Evolutionary conservation across 805 yeast species (phyloP), one percentile per base, ranked within the genome.

Genomic region (Scheffersomyces amazonensis): DNA sequence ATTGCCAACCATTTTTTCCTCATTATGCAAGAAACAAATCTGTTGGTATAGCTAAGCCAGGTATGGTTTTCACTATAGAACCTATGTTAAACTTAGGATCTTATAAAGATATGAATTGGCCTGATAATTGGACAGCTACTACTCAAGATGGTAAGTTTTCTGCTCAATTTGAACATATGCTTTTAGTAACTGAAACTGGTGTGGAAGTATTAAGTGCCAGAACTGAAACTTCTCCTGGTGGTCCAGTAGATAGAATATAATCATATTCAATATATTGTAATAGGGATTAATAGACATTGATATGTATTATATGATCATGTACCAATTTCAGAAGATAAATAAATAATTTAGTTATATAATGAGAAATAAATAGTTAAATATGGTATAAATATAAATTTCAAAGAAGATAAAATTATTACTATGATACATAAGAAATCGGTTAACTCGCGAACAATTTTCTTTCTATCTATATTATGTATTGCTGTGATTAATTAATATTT

Each of bases 61-160:
- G 99, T 16, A 86, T 90, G 83, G 88, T 87, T 11, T 93, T 93
- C 71, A 93, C 99, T 16, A 87, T 93, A 40, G 99, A 93, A 66
- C 99, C 99, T 32, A 93, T 93, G 99, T 78, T 93, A 49, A 85
- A 87, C 57, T 69, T 81, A 47, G 99, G 99, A 8, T 67, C 83
- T 0, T 83, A 77, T 68, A 78, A 78, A 54, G 98, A 90, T 62
- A 64, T 76, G 42, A 71, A 81, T 40, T 93, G 99, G 99, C 99
- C 99, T 2, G 99, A 93, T 62, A 85, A 87, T 62, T 93, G 99
- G 99, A 93, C 99, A 4, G 80, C 95, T 2, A 78, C 79, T 15
- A 93, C 99, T 15, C 81, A 80, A 28, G 99, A 93, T 58, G 99
- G 99, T 38, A 78, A 79, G 54, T 70, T 77, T 43, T 82, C 91